Percentiles rank a stretch among this genome's conserved stretches.
phyloP scores from a whole-genome alignment of 1,284 basidiomycete genomes.

The Trichosporon ovoides region DNA sequence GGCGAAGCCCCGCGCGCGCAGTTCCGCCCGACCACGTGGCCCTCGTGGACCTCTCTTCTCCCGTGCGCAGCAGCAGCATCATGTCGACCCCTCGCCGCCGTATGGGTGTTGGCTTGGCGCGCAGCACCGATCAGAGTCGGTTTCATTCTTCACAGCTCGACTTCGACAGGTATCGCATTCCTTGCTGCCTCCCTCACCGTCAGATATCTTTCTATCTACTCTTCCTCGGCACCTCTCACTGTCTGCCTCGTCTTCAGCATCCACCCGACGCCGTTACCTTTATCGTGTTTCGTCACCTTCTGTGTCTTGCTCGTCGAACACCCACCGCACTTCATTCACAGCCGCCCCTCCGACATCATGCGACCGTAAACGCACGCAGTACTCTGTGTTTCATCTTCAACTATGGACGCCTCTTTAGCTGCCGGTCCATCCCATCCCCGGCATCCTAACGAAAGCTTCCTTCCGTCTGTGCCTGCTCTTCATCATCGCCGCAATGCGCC shows the following conservation, averaged over 20 bases:
- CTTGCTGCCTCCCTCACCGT: too few relatives aligned
- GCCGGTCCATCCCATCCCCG: conserved; percentile 11
- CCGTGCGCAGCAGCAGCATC: too few relatives aligned
- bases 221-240: too few relatives aligned
- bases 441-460: not conserved
- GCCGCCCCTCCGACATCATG: not conserved
- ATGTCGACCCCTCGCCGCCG: too few relatives aligned
- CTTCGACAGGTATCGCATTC: too few relatives aligned
- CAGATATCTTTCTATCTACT: too few relatives aligned
- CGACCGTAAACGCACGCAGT: not conserved
- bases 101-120: too few relatives aligned
- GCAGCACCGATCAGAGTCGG: too few relatives aligned
- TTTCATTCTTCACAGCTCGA: too few relatives aligned
- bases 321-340: not conserved
- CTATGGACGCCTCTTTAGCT: conserved; percentile 10
- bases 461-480: not conserved
- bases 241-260: not conserved
- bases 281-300: not conserved
- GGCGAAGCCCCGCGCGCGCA: too few relatives aligned
- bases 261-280: not conserved
- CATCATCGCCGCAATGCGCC: not conserved
- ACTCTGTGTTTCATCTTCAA: not conserved
- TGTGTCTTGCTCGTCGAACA: not conserved
- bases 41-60: too few relatives aligned
- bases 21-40: too few relatives aligned